Conservation (phyloP, 2,329 filamentous ascomycete species). For the Hymenoscyphus albidus region DNA sequence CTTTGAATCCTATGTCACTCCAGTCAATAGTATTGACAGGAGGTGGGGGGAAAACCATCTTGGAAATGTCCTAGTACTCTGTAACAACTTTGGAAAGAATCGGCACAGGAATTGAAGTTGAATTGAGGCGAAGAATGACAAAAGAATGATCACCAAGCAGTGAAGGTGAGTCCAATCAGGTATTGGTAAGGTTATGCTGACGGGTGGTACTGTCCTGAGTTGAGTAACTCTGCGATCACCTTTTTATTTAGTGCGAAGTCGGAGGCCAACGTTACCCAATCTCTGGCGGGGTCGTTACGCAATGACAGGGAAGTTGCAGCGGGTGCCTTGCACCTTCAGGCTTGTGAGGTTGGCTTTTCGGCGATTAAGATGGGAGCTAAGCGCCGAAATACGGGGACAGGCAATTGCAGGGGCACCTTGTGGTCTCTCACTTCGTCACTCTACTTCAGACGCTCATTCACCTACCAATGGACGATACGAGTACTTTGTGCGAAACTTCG, state of each 20-base stretch:
- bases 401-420: no score
- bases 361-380: not conserved
- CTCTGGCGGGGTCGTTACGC: not conserved
- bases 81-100: conserved; percentile 5
- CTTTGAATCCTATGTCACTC: conserved; percentile 87
- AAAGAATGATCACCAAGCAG: not conserved
- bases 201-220: no score
- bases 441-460: no score
- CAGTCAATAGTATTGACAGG: conserved; percentile 83
- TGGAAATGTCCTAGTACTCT: not conserved
- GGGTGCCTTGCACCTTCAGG: not conserved
- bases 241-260: conserved; percentile 12
- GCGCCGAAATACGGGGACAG: not conserved
- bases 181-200: not conserved
- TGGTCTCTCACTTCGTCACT: no score
- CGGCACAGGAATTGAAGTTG: not conserved
- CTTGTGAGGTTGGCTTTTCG: not conserved
- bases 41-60: conserved; percentile 65
- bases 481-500: not conserved
- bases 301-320: not conserved
- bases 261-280: not conserved
- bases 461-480: no score
- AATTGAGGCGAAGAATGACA: not conserved
- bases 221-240: not conserved
- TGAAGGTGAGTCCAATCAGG: not conserved